Evolutionary conservation across 169 alveolate species (phyloP).

Genomic region (Fabrea salina): DNA sequence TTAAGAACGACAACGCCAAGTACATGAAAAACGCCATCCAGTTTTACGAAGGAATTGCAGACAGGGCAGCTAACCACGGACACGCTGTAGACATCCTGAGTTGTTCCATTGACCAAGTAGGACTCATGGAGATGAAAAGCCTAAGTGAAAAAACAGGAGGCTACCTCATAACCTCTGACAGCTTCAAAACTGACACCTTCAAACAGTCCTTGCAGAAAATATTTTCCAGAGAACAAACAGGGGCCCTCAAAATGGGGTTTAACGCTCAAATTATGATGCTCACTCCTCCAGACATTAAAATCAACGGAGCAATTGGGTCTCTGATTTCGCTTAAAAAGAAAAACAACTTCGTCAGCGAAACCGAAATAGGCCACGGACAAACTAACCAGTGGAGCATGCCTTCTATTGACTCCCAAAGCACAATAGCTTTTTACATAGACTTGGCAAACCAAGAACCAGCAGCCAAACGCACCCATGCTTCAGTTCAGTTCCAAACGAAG

Average conservation of each 20-base stretch:
- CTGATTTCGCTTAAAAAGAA: conserved; percentile 88
- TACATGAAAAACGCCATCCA: conserved; percentile 96
- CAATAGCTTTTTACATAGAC: conserved; percentile 96
- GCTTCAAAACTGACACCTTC: conserved; percentile 96
- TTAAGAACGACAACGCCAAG: conserved; percentile 95
- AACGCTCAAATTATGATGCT: conserved; percentile 92
- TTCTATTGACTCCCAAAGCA: conserved; percentile 94
- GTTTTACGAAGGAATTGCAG: conserved; percentile 89
- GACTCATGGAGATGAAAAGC: conserved; percentile 98
- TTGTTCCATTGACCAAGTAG: conserved; percentile 98
- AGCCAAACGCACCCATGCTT: conserved; percentile 72
- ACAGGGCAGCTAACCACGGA: conserved; percentile 93
- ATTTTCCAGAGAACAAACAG: conserved; percentile 88
- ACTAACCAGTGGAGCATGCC: conserved; percentile 95
- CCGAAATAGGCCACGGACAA: conserved; percentile 93
- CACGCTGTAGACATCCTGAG: conserved; percentile 97
- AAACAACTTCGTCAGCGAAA: conserved; percentile 93
- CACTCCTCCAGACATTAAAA: conserved; percentile 84
- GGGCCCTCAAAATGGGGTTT: conserved; percentile 95
- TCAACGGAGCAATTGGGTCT: conserved; percentile 93
- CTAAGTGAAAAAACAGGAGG: conserved; percentile 99
- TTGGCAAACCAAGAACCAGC: conserved; percentile 60
- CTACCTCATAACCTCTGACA: conserved; percentile 96
- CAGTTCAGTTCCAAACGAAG: conserved; percentile 93
- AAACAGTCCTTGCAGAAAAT: conserved; percentile 85